Conservation (phyloP, 2,329 filamentous ascomycete genomes). For the Colletotrichum sp. region DNA sequence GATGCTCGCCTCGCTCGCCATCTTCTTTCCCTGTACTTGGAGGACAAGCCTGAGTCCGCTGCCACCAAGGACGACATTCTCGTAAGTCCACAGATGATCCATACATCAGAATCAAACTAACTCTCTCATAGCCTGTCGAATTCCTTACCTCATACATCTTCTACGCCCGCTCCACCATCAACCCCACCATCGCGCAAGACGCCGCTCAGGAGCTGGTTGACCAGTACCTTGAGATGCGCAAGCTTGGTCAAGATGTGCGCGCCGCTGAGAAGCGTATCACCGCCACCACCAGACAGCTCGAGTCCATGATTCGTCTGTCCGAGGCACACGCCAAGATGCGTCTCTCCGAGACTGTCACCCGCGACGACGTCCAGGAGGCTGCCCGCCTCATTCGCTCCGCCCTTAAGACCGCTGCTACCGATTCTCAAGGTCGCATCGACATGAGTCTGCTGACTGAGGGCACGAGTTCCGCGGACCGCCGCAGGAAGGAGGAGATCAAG, state of each 20-base stretch:
- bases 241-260: slow-evolving; percentile 86
- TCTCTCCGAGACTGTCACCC: slow-evolving; percentile 76
- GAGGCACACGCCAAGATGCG: slow-evolving; percentile 99
- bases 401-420: slow-evolving; percentile 96
- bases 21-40: slow-evolving; percentile 93
- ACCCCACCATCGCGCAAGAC: slow-evolving; percentile 79
- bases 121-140: slow-evolving; percentile 73
- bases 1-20: slow-evolving; percentile 92
- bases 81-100: slow-evolving; percentile 54
- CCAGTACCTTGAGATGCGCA: slow-evolving; percentile 93
- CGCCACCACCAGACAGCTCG: slow-evolving; percentile 93
- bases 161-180: slow-evolving; percentile 86
- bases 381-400: slow-evolving; percentile 92
- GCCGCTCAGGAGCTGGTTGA: slow-evolving; percentile 85
- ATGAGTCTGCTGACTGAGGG: slow-evolving; percentile 96
- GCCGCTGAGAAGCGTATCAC: slow-evolving; percentile 95
- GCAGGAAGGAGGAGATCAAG: slow-evolving; percentile 84
- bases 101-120: slow-evolving; percentile 25
- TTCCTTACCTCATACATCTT: slow-evolving; percentile 98
- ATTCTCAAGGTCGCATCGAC: slow-evolving; percentile 90
- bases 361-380: slow-evolving; percentile 85
- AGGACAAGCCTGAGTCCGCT: slow-evolving; percentile 90
- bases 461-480: slow-evolving; percentile 86
- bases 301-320: slow-evolving; percentile 96
- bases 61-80: slow-evolving; percentile 77